phyloP scores from a whole-genome alignment of 495 filamentous ascomycete species.

The Trichoderma erinaceum region DNA sequence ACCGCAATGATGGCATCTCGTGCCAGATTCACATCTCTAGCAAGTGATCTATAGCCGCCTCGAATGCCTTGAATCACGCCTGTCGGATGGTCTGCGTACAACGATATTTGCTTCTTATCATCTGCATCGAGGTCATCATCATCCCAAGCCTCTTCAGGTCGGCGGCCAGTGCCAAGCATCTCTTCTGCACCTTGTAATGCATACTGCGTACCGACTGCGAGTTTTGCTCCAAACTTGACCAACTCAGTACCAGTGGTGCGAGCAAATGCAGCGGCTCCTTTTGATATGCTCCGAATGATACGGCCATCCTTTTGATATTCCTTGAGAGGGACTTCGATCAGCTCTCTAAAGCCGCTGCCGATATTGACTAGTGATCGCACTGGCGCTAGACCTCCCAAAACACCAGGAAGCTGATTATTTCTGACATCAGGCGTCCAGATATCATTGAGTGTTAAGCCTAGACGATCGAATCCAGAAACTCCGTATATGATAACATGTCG shows the following conservation, averaged over 20 bases:
- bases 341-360: constrained; percentile 73
- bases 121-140: constrained; percentile 59
- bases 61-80: constrained; percentile 79
- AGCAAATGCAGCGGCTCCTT: constrained; percentile 81
- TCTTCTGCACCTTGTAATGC: constrained; percentile 83
- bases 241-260: constrained; percentile 89
- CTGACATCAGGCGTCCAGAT: constrained; percentile 97
- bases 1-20: constrained; percentile 92
- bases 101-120: constrained; percentile 67
- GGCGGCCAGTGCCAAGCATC: constrained; percentile 42
- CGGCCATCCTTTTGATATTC: constrained; percentile 94
- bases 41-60: constrained; percentile 72
- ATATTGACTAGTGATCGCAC: constrained; percentile 87
- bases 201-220: constrained; percentile 91
- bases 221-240: constrained; percentile 86
- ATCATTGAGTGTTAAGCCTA: constrained; percentile 84
- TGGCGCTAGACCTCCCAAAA: constrained; percentile 84
- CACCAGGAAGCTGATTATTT: constrained; percentile 78
- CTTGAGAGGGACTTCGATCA: constrained; percentile 80
- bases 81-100: constrained; percentile 89
- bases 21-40: constrained; percentile 77
- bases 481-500: constrained; percentile 89
- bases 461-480: constrained; percentile 77
- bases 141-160: constrained; percentile 41
- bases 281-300: constrained; percentile 83